phyloP scores from a whole-genome alignment of 805 yeast species.

The Lachancea dasiensis region DNA sequence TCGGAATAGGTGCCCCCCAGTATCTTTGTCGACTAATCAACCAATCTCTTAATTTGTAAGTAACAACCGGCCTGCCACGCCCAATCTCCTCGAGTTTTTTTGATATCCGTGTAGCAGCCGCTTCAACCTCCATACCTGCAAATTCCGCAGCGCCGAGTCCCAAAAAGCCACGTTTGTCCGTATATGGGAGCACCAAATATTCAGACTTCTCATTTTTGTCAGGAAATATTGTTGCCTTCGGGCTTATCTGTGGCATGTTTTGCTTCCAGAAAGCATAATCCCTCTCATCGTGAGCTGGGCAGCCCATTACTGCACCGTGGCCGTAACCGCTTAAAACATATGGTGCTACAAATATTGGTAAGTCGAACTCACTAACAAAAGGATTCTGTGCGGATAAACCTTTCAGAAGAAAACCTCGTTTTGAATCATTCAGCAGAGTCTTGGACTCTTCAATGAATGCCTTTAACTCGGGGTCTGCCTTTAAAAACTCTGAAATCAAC shows the following conservation, averaged over 20 bases:
- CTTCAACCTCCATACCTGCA: conserved; percentile 42
- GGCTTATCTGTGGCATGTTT: conserved; percentile 45
- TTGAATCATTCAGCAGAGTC: conserved; percentile 41
- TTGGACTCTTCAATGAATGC: conserved; percentile 41
- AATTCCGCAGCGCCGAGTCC: conserved; percentile 43
- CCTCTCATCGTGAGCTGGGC: conserved; percentile 88
- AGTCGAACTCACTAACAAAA: conserved; percentile 32
- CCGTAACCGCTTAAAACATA: conserved; percentile 71
- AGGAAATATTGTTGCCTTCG: conserved; percentile 44
- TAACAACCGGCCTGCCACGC: conserved; percentile 44
- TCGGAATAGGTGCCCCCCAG: conserved; percentile 99
- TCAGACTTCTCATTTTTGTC: conserved; percentile 12
- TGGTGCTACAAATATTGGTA: conserved; percentile 87
- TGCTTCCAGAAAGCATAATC: conserved; percentile 75
- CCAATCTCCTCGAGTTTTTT: conserved; percentile 34
- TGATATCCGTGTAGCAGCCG: conserved; percentile 48
- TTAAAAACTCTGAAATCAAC: conserved; percentile 38
- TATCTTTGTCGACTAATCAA: conserved; percentile 87
- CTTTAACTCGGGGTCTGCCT: conserved; percentile 36
- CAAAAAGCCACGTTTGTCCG: conserved; percentile 42
- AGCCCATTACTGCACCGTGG: conserved; percentile 95
- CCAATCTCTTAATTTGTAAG: conserved; percentile 84
- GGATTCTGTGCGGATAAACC: conserved; percentile 53
- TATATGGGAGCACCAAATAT: conserved; percentile 30
- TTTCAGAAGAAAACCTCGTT: conserved; percentile 53